A percentile compares a stretch with the other conserved stretches of the same genome.
Conservation (phyloP, 257 asterid species). For the Solanum piurae region DNA sequence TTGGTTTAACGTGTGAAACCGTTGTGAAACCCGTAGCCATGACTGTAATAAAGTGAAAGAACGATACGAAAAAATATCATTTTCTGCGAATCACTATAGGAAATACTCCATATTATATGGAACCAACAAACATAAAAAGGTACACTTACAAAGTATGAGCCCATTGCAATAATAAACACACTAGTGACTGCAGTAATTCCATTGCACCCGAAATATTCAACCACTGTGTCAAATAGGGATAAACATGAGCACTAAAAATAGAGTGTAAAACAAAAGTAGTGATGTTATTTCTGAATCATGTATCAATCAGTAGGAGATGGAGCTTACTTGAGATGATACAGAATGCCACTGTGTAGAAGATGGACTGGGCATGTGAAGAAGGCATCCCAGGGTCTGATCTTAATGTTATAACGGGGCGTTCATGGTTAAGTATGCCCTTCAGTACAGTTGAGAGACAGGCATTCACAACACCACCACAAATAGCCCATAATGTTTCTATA, state of each 20-base stretch:
- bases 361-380: constrained; percentile 74
- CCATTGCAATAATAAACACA: constrained; percentile 26
- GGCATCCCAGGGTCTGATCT: constrained; percentile 95
- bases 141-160: constrained; percentile 57
- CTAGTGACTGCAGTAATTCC: constrained; percentile 32
- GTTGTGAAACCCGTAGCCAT: constrained; percentile 78
- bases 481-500: constrained; percentile 54
- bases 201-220: constrained; percentile 43
- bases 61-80: neutral
- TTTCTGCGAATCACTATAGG: neutral
- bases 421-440: constrained; percentile 59
- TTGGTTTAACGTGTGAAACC: constrained; percentile 55
- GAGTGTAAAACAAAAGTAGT: too few species aligned
- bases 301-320: neutral
- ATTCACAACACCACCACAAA: constrained; percentile 34
- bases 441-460: constrained; percentile 25
- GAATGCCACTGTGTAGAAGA: constrained; percentile 34
- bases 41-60: constrained; percentile 29
- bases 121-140: neutral
- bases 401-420: constrained; percentile 47
- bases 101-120: neutral
- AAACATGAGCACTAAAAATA: neutral
- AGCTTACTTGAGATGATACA: constrained; percentile 42
- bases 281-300: too few species aligned
- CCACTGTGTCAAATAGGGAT: constrained; percentile 29